Conservation (phyloP, 1,284 basidiomycete genomes). For the Mycocalia duriaeana region DNA sequence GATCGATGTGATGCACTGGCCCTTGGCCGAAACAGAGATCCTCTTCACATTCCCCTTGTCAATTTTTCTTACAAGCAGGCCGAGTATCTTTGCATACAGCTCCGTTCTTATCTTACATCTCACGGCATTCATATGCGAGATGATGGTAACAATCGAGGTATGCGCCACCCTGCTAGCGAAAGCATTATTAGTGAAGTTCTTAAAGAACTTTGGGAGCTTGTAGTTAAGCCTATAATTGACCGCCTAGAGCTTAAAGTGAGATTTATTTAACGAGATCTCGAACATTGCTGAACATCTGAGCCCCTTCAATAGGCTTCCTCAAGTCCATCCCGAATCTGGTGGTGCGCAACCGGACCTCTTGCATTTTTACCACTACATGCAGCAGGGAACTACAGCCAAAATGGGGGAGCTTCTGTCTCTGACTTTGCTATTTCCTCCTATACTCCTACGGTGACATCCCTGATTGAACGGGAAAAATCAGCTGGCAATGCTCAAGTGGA, state of each 20-base stretch:
- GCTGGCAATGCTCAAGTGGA: background rate
- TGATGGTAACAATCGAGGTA: background rate
- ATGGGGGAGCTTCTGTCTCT: constrained; percentile 6
- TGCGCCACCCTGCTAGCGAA: background rate
- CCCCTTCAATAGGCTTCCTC: constrained; percentile 9
- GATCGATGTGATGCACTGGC: constrained; percentile 25
- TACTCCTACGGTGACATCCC: constrained; percentile 14
- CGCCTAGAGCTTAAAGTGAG: background rate
- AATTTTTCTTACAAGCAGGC: constrained; percentile 9
- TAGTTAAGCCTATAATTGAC: background rate
- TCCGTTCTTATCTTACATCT: constrained; percentile 9
- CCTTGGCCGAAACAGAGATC: constrained; percentile 8
- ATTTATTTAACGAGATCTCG: background rate
- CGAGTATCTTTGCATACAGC: constrained; percentile 6
- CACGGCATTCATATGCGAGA: background rate
- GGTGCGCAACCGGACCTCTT: constrained; percentile 6
- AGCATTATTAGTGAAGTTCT: background rate
- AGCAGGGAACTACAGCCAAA: constrained; percentile 9
- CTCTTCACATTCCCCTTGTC: constrained; percentile 14
- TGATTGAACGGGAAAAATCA: background rate
- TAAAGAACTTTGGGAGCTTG: background rate
- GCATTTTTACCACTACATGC: constrained; percentile 19
- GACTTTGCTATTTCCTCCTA: constrained; percentile 21
- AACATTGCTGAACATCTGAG: constrained; percentile 8
- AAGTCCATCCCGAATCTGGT: constrained; percentile 7